These are phyloP conservation scores for Salvia sclarea DNA, from an alignment of 305 asterid species.

Conservation along the genomic window DNA sequence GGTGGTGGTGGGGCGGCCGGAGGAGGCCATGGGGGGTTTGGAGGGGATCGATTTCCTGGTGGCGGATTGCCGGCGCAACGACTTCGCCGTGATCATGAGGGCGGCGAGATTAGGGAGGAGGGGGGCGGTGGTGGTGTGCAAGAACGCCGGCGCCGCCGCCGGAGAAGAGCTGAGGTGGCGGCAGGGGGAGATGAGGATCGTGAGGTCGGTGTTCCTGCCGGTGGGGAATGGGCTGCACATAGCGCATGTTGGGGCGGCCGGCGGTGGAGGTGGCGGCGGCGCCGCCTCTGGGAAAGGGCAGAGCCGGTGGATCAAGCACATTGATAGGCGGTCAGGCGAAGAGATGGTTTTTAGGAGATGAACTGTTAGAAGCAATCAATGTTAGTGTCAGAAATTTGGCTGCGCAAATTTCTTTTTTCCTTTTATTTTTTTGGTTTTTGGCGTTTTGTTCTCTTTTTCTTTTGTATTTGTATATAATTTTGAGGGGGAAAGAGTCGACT, in stretches of 20 bases:
- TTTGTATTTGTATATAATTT: constrained; percentile 17
- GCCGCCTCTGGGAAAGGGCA: constrained; percentile 23
- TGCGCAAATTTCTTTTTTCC: neutral
- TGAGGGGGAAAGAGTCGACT: neutral
- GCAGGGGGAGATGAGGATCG: constrained; percentile 57
- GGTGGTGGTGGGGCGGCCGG: constrained; percentile 56
- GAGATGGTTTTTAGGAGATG: constrained; percentile 58
- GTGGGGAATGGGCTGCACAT: constrained; percentile 86
- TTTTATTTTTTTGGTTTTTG: neutral
- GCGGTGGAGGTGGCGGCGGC: constrained; percentile 24
- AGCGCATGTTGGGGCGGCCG: constrained; percentile 71
- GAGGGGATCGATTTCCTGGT: constrained; percentile 77
- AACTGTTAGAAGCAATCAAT: neutral
- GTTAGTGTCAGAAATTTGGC: neutral
- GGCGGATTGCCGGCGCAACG: constrained; percentile 55
- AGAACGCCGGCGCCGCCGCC: constrained; percentile 60
- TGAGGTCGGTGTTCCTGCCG: constrained; percentile 71
- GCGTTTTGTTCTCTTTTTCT: neutral
- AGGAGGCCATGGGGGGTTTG: constrained; percentile 52
- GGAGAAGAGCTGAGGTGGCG: constrained; percentile 67
- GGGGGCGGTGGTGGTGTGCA: constrained; percentile 85
- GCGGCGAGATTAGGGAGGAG: constrained; percentile 67
- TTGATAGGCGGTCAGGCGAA: constrained; percentile 66
- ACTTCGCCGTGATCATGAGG: constrained; percentile 47
- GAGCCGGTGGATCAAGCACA: constrained; percentile 66